Conservation (phyloP, 495 filamentous ascomycete genomes). For the Copromyces sp. region DNA sequence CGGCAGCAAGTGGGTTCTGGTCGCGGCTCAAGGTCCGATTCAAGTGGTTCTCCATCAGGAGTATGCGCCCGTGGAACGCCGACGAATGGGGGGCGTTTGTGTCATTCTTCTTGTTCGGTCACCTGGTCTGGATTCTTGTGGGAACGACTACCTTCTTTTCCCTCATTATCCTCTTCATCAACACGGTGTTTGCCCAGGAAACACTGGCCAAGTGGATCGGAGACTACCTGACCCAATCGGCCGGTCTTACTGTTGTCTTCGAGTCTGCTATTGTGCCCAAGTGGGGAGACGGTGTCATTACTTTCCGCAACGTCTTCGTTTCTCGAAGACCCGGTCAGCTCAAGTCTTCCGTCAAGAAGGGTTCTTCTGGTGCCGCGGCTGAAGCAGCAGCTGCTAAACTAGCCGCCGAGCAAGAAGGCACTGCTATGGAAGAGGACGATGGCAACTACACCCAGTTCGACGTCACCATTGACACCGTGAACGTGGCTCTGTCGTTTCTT, state of each 20-base stretch:
- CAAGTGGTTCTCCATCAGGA: constrained; percentile 95
- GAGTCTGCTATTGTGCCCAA: constrained; percentile 95
- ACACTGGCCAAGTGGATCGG: constrained; percentile 87
- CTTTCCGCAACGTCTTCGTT: constrained; percentile 93
- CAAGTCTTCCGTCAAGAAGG: constrained; percentile 77
- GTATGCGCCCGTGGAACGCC: constrained; percentile 86
- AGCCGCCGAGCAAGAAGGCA: constrained; percentile 23
- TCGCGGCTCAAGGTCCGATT: constrained; percentile 84
- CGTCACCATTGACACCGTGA: constrained; percentile 85
- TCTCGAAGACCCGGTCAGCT: constrained; percentile 78
- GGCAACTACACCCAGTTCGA: constrained; percentile 98
- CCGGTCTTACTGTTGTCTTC: constrained; percentile 91
- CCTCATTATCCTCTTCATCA: constrained; percentile 75
- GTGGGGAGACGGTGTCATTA: constrained; percentile 89
- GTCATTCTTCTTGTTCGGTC: constrained; percentile 88
- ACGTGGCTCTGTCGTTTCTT: constrained; percentile 91
- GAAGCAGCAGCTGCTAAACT: constrained; percentile 71
- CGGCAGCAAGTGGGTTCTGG: constrained; percentile 87
- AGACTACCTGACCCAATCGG: constrained; percentile 90
- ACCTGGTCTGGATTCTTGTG: constrained; percentile 86
- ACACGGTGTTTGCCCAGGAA: constrained; percentile 96
- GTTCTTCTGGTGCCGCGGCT: constrained; percentile 74
- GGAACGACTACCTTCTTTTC: constrained; percentile 98
- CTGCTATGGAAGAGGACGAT: constrained; percentile 59
- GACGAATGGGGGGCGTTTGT: constrained; percentile 94